Evolutionary conservation across 345 rosid species (phyloP).

Genomic region (Lepidium africanum): DNA sequence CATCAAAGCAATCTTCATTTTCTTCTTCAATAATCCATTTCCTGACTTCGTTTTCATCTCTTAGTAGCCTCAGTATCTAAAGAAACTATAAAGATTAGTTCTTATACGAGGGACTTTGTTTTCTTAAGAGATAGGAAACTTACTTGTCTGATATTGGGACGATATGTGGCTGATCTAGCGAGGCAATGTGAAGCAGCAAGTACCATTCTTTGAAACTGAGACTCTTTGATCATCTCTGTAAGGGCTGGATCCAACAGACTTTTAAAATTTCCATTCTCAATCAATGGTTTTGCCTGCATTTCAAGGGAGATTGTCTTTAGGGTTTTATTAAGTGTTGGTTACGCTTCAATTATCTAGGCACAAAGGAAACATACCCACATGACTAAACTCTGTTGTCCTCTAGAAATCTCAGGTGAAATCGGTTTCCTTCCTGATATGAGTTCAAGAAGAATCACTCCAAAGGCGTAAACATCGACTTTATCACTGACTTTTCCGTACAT

Average conservation of each 20-base stretch:
- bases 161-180: slow-evolving; percentile 58
- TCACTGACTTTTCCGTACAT: slow-evolving; percentile 92
- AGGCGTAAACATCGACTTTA: slow-evolving; percentile 83
- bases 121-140: not conserved
- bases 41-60: slow-evolving; percentile 37
- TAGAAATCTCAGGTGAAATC: slow-evolving; percentile 35
- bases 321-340: not conserved
- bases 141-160: slow-evolving; percentile 48
- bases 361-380: slow-evolving; percentile 59
- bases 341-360: not conserved
- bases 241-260: slow-evolving; percentile 52
- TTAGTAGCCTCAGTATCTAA: slow-evolving; percentile 56
- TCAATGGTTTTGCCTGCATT: slow-evolving; percentile 63
- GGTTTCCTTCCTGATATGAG: slow-evolving; percentile 73
- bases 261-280: slow-evolving; percentile 44
- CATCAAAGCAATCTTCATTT: slow-evolving; percentile 42
- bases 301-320: not conserved
- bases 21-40: slow-evolving; percentile 25
- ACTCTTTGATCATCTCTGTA: slow-evolving; percentile 34
- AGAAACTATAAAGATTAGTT: not conserved
- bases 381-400: slow-evolving; percentile 68
- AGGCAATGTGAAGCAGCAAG: slow-evolving; percentile 72
- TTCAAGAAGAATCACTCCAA: slow-evolving; percentile 80
- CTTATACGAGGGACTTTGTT: not conserved
- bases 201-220: slow-evolving; percentile 63